These are phyloP conservation scores for Protea cynaroides DNA, from an alignment of 164 flowering plant species.

Conservation along the genomic window DNA sequence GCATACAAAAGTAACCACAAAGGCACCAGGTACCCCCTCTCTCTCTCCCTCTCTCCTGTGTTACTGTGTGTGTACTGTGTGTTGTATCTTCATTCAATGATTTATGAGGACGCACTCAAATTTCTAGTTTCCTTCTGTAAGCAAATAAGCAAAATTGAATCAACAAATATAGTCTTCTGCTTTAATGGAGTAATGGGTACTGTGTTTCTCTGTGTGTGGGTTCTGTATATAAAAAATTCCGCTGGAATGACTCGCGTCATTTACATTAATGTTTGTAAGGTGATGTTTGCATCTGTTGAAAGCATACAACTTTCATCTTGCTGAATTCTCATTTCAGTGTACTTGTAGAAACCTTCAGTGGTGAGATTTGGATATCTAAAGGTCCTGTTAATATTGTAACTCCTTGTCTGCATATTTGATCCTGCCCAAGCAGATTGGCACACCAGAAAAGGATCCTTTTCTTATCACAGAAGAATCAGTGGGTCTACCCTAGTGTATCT, in stretches of 20 bases:
- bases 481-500: neutral
- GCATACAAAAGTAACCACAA: neutral
- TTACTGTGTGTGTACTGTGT: too few species aligned
- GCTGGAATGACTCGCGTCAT: too few species aligned
- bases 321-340: neutral
- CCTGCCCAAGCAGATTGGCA: neutral
- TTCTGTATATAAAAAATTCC: too few species aligned
- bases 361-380: neutral
- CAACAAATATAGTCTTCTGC: too few species aligned
- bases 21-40: neutral
- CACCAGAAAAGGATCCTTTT: neutral
- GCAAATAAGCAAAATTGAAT: too few species aligned
- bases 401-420: neutral
- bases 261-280: too few species aligned
- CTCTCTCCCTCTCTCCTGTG: neutral
- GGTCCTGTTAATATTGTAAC: neutral
- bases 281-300: neutral
- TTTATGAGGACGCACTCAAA: too few species aligned
- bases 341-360: neutral
- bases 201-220: too few species aligned
- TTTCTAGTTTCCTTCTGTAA: too few species aligned
- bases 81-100: too few species aligned
- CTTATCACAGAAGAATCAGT: neutral
- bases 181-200: too few species aligned
- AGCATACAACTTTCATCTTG: neutral